Evolutionary conservation across 139 green algal genomes (phyloP).

Genomic region (Chlorella sp.): DNA sequence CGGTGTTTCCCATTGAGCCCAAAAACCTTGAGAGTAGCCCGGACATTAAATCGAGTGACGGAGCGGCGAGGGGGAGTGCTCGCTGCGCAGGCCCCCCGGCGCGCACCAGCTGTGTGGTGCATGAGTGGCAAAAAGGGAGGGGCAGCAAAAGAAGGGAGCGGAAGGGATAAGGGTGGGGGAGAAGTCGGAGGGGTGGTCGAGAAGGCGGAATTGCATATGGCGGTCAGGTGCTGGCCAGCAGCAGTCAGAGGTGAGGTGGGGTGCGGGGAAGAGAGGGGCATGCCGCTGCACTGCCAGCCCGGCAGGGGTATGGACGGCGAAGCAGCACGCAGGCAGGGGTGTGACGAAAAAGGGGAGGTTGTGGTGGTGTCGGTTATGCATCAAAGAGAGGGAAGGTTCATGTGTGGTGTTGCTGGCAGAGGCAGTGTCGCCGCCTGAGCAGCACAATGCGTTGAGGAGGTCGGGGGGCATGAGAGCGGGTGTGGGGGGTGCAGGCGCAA

Average conservation of each 20-base stretch:
- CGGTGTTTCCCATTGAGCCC: too few species aligned
- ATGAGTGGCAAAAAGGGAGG: not conserved
- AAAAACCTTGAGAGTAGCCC: too few species aligned
- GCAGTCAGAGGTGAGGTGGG: not conserved
- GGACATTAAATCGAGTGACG: not conserved
- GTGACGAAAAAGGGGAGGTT: not conserved
- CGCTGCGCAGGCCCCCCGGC: not conserved
- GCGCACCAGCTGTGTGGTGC: not conserved
- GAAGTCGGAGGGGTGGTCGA: not conserved
- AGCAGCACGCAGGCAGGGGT: not conserved
- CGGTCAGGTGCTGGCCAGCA: not conserved
- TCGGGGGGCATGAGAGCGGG: not conserved
- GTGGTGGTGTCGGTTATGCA: not conserved
- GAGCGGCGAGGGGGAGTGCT: not conserved
- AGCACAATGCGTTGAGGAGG: not conserved
- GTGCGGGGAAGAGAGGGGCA: not conserved
- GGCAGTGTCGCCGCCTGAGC: too few species aligned
- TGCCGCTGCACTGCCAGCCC: not conserved
- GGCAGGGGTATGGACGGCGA: not conserved
- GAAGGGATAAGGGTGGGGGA: not conserved
- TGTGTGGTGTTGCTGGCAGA: not conserved
- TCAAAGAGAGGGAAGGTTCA: not conserved
- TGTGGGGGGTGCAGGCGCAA: not conserved
- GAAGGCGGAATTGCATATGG: too few species aligned
- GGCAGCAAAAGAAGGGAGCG: not conserved